Evolutionary conservation across 148 eudicot genomes (phyloP).

Genomic region (Gaultheria prostrata): DNA sequence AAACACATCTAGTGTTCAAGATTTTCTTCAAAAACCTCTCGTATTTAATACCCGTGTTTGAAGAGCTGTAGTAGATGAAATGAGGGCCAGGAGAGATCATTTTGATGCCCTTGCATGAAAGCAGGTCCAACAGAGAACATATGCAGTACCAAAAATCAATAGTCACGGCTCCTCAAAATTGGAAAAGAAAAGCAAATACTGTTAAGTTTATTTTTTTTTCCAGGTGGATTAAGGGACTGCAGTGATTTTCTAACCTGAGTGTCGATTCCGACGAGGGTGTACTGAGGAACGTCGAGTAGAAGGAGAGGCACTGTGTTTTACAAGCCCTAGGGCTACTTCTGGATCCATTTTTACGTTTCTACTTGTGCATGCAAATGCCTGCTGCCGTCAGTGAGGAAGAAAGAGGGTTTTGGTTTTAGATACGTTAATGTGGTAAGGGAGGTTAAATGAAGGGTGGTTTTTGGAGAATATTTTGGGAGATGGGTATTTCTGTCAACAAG

Average conservation of each 20-base stretch:
- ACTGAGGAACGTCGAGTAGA: slow-evolving; percentile 78
- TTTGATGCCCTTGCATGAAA: slow-evolving; percentile 88
- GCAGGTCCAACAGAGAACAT: slow-evolving; percentile 72
- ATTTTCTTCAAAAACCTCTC: too few relatives aligned
- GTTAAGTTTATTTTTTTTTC: background rate
- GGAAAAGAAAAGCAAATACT: too few relatives aligned
- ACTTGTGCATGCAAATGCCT: too few relatives aligned
- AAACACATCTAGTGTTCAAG: too few relatives aligned
- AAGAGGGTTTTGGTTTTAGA: background rate
- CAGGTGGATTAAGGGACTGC: background rate
- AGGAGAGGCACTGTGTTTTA: slow-evolving; percentile 74
- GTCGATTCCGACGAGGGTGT: slow-evolving; percentile 77
- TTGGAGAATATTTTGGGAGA: too few relatives aligned
- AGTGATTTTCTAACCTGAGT: slow-evolving; percentile 53
- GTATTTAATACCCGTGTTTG: too few relatives aligned
- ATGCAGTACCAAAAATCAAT: slow-evolving; percentile 32
- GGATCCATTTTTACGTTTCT: slow-evolving; percentile 70
- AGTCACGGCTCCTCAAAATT: slow-evolving; percentile 1
- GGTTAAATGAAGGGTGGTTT: too few relatives aligned
- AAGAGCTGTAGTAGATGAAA: slow-evolving; percentile 71
- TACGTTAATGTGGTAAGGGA: too few relatives aligned
- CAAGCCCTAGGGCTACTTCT: slow-evolving; percentile 59
- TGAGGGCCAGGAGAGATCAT: slow-evolving; percentile 98
- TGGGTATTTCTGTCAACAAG: too few relatives aligned
- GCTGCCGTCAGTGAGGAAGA: background rate